These are phyloP conservation scores for Thermomyces lanuginosus DNA, from an alignment of 2,329 filamentous ascomycete species.

Conservation along the genomic window DNA sequence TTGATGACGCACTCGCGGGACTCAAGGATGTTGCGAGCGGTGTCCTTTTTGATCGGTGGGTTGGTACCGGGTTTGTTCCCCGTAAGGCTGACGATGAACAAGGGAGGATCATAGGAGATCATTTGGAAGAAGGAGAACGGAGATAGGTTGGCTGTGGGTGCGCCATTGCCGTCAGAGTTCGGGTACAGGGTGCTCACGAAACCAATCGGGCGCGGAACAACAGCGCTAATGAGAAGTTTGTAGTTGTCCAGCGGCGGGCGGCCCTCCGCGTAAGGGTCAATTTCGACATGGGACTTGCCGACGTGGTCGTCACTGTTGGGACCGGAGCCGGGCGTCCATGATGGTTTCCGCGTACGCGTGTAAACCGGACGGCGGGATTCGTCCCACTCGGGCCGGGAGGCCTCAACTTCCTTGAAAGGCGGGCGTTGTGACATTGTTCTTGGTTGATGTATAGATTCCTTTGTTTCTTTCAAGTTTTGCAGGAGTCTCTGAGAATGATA, in stretches of 20 bases:
- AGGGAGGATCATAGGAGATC: constrained; percentile 69
- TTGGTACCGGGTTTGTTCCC: constrained; percentile 41
- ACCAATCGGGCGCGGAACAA: constrained; percentile 68
- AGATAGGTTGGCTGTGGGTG: constrained; percentile 62
- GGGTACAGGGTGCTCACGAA: constrained; percentile 42
- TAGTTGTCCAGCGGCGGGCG: constrained; percentile 61
- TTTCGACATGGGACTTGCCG: constrained; percentile 67
- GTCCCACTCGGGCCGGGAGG: constrained; percentile 17
- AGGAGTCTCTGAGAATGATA: too few species aligned
- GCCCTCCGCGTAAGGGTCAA: constrained; percentile 62
- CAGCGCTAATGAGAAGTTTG: constrained; percentile 71
- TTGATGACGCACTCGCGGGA: constrained; percentile 66
- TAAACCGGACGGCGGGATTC: constrained; percentile 9
- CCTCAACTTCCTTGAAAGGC: constrained; percentile 15
- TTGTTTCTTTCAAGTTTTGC: too few species aligned
- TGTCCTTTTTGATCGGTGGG: too few species aligned
- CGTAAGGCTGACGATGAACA: constrained; percentile 53
- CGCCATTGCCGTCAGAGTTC: constrained; percentile 49
- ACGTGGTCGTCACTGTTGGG: constrained; percentile 21
- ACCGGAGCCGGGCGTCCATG: constrained; percentile 19
- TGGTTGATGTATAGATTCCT: too few species aligned
- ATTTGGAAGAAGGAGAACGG: constrained; percentile 80
- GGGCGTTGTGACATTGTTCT: constrained; percentile 3
- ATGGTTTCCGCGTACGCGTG: constrained; percentile 17
- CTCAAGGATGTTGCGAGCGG: constrained; percentile 55